A percentile compares a stretch with the other conserved stretches of the same genome.
These are phyloP conservation scores for Arthrobotrys entomopaga DNA, from an alignment of 2,329 filamentous ascomycete genomes.

Conservation along the genomic window DNA sequence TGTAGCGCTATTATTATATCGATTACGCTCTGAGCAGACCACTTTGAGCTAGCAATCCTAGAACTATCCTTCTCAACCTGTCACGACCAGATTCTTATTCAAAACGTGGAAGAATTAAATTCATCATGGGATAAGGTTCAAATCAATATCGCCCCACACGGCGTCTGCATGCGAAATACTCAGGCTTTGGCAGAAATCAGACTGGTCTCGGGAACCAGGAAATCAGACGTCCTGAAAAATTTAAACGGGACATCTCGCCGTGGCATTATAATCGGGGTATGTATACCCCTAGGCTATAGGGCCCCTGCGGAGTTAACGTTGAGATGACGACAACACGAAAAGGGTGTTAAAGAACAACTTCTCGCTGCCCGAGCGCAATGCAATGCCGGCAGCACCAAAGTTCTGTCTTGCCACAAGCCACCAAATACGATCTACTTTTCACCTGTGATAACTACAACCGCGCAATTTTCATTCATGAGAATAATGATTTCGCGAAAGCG, in stretches of 20 bases:
- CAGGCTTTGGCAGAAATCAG: constrained; percentile 6
- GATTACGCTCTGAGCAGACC: constrained; percentile 6
- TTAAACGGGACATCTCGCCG: constrained; percentile 30
- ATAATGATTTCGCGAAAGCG: no score
- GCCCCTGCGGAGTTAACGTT: no score
- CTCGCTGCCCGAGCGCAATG: constrained; percentile 26
- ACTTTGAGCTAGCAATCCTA: constrained; percentile 32
- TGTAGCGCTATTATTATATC: constrained; percentile 40
- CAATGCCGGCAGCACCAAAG: background rate
- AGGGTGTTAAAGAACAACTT: background rate
- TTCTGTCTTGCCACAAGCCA: constrained; percentile 31
- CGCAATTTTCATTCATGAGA: no score
- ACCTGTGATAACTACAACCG: no score
- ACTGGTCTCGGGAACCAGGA: no score
- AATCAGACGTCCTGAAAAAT: constrained; percentile 30
- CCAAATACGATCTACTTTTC: constrained; percentile 1
- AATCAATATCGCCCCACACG: constrained; percentile 28
- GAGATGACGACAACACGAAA: no score
- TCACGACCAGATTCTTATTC: constrained; percentile 26
- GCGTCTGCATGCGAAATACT: constrained; percentile 22
- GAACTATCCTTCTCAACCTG: constrained; percentile 17
- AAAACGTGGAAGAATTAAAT: constrained; percentile 53
- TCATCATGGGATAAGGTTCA: no score
- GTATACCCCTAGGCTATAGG: no score
- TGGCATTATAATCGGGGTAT: no score